Evolutionary conservation across 768 basidiomycete species (phyloP).

Genomic region (Postia placenta): DNA sequence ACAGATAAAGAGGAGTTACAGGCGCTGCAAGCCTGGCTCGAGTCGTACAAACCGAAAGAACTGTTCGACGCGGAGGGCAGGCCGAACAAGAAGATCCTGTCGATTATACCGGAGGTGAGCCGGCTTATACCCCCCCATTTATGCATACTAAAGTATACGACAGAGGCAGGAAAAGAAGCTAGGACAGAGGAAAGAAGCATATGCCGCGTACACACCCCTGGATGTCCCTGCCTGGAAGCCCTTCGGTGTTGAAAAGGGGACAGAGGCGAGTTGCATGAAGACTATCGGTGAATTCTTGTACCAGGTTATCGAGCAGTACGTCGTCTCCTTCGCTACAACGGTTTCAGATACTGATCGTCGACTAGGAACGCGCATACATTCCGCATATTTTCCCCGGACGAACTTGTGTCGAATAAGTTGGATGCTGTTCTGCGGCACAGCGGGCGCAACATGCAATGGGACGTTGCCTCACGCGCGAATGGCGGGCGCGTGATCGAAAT

Average conservation of each 20-base stretch:
- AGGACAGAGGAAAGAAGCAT: constrained; percentile 65
- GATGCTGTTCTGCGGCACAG: constrained; percentile 69
- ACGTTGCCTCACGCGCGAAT: constrained; percentile 53
- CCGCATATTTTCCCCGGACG: constrained; percentile 90
- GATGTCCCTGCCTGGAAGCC: constrained; percentile 60
- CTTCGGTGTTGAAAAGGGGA: constrained; percentile 44
- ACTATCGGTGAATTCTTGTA: constrained; percentile 51
- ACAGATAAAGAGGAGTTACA: constrained; percentile 56
- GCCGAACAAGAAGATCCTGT: constrained; percentile 51
- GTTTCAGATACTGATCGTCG: not conserved
- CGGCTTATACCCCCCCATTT: no score
- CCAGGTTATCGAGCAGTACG: constrained; percentile 50
- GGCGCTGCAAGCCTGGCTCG: constrained; percentile 66
- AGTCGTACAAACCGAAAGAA: constrained; percentile 61
- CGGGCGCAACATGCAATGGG: constrained; percentile 84
- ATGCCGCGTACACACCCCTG: constrained; percentile 56
- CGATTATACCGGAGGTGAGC: constrained; percentile 43
- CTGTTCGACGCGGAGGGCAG: constrained; percentile 54
- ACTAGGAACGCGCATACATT: constrained; percentile 70
- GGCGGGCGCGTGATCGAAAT: constrained; percentile 88
- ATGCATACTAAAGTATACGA: no score
- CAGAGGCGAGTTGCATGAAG: constrained; percentile 75
- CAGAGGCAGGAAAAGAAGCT: constrained; percentile 49
- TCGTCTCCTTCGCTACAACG: not conserved
- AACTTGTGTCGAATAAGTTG: constrained; percentile 83